These are phyloP conservation scores for Chaetomium sp. DNA, from an alignment of 2,329 filamentous ascomycete genomes.

Conservation along the genomic window DNA sequence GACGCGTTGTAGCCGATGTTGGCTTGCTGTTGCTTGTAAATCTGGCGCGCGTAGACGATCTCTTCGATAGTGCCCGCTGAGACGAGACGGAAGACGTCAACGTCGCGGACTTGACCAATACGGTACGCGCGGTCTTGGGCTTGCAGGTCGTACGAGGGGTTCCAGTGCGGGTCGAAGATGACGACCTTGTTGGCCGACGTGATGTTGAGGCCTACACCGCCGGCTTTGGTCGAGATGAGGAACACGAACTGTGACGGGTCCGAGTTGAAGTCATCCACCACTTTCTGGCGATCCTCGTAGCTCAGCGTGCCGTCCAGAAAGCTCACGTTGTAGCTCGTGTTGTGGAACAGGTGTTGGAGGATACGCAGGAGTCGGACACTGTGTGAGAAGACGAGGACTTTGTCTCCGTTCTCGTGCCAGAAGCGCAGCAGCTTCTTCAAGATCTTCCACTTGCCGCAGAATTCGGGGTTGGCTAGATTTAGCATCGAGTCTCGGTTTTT, in stretches of 20 bases:
- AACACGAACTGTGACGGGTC: slow-evolving; percentile 90
- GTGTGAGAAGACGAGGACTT: slow-evolving; percentile 93
- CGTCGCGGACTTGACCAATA: slow-evolving; percentile 88
- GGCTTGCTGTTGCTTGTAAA: slow-evolving; percentile 98
- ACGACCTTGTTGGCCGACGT: slow-evolving; percentile 98
- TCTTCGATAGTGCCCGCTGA: slow-evolving; percentile 94
- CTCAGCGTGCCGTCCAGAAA: slow-evolving; percentile 85
- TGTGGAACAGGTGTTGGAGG: slow-evolving; percentile 80
- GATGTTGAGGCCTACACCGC: slow-evolving; percentile 93
- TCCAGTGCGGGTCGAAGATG: slow-evolving; percentile 97
- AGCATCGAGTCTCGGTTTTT: slow-evolving; percentile 74
- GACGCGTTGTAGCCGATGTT: slow-evolving; percentile 97
- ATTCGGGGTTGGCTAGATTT: slow-evolving; percentile 82
- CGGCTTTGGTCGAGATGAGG: slow-evolving; percentile 89
- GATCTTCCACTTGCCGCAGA: slow-evolving; percentile 96
- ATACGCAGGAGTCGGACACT: slow-evolving; percentile 84
- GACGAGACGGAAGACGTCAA: slow-evolving; percentile 92
- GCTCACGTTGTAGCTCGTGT: slow-evolving; percentile 86
- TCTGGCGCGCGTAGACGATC: slow-evolving; percentile 93
- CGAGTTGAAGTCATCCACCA: slow-evolving; percentile 89
- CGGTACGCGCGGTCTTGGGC: slow-evolving; percentile 95
- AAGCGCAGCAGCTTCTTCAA: slow-evolving; percentile 82
- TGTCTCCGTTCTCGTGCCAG: slow-evolving; percentile 89
- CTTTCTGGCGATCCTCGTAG: slow-evolving; percentile 78
- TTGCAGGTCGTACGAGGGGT: slow-evolving; percentile 90